These are phyloP conservation scores for Pisolithus microcarpus DNA, from an alignment of 768 basidiomycete genomes.

Conservation along the genomic window DNA sequence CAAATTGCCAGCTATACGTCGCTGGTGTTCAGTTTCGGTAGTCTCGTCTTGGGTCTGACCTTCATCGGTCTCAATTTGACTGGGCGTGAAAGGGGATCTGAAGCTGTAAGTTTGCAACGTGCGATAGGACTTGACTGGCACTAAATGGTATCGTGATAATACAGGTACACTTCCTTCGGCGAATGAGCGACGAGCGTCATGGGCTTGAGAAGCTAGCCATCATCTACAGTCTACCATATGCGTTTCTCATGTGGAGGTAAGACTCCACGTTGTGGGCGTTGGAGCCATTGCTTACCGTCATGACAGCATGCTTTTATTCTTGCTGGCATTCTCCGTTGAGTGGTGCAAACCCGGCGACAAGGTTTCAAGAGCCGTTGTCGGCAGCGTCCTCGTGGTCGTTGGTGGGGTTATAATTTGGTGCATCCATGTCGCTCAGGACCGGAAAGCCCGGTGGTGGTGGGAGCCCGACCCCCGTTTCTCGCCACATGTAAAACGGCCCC, in stretches of 20 bases:
- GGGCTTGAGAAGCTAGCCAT: constrained; percentile 42
- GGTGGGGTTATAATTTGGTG: constrained; percentile 36
- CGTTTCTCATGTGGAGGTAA: constrained; percentile 48
- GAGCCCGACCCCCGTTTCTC: constrained; percentile 7
- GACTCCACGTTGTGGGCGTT: constrained; percentile 11
- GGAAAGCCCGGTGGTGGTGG: constrained; percentile 12
- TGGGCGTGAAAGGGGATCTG: constrained; percentile 10
- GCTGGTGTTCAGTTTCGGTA: constrained; percentile 29
- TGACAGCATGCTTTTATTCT: constrained; percentile 12
- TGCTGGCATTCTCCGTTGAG: constrained; percentile 10
- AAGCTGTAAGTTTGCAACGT: constrained; percentile 8
- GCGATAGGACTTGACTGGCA: not conserved
- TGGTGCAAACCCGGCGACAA: constrained; percentile 11
- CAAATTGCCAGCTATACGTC: constrained; percentile 39
- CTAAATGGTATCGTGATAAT: not conserved
- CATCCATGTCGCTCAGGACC: constrained; percentile 21
- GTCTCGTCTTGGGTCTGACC: constrained; percentile 31
- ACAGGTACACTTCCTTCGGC: constrained; percentile 4
- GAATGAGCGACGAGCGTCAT: constrained; percentile 16
- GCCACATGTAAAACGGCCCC: constrained; percentile 1
- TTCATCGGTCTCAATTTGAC: constrained; percentile 34
- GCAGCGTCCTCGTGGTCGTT: constrained; percentile 23
- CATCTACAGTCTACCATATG: constrained; percentile 44
- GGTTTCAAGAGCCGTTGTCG: constrained; percentile 21
- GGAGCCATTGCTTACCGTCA: not conserved